These are phyloP conservation scores for Cryptomeria japonica DNA, from an alignment of 75 land plant species.

Conservation along the genomic window DNA sequence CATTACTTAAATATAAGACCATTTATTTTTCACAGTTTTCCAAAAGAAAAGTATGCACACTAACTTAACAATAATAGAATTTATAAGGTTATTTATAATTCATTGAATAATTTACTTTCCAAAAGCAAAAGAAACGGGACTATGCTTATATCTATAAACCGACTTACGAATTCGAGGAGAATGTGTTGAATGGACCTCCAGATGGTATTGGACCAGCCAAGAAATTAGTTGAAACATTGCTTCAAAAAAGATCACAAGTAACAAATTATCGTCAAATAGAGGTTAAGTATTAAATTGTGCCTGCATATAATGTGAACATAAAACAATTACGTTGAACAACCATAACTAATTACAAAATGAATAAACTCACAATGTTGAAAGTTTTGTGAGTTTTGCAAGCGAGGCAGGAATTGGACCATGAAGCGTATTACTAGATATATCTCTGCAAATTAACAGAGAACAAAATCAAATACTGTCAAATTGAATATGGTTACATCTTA, in stretches of 20 bases:
- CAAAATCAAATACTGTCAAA: background rate
- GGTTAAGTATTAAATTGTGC: background rate
- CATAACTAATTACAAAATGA: background rate
- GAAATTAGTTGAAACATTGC: constrained; percentile 86
- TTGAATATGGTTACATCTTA: background rate
- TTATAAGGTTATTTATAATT: background rate
- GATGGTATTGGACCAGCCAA: constrained; percentile 69
- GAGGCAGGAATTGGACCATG: constrained; percentile 73
- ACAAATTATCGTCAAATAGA: constrained; percentile 5
- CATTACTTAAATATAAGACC: too few relatives aligned
- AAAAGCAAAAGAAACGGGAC: background rate
- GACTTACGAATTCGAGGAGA: constrained; percentile 61
- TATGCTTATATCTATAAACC: background rate
- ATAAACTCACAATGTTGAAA: constrained; percentile 55
- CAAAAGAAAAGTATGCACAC: background rate
- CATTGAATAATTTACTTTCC: background rate
- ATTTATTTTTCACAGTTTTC: too few relatives aligned
- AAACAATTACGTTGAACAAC: background rate
- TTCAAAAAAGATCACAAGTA: constrained; percentile 20
- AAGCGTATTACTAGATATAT: constrained; percentile 78
- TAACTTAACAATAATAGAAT: background rate
- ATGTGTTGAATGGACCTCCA: constrained; percentile 52
- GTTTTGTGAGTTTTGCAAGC: constrained; percentile 57
- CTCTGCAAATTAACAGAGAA: constrained; percentile 40
- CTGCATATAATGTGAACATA: background rate